Evolutionary conservation across 805 yeast species (phyloP), one percentile per base, ranked within the genome.

Genomic region (Cyberlindnera samutprakarnensis): DNA sequence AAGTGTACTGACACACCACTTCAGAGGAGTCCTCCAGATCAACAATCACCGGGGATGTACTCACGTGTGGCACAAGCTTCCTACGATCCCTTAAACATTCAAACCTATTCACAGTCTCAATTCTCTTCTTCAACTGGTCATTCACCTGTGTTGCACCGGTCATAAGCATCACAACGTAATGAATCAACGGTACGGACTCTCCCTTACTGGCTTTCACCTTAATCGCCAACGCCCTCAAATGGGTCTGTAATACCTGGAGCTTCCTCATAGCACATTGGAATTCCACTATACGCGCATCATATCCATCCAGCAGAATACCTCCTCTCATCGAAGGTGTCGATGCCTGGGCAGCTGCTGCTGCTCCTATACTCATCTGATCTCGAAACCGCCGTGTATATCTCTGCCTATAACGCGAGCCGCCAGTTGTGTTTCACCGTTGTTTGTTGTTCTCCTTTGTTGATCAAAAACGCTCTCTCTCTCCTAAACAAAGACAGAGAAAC

Each of bases 271-370:
- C 70, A 43, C 72, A 72, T 34, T 66, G 68, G 51, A 70, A 79
- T 49, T 79, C 83, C 4, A 78, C 52, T 15, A 75, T 61, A 38
- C 68, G 68, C 11, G 75, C 72, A 41, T 78, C 86, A 29, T 66
- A 57, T 2, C 70, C 57, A 43, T 68, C 71, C 35, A 74, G 38
- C 10, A 52, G 39, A 10, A 57, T 47, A 2, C 61, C 51, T 14
- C 57, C 60, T 27, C 47, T 55, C 10, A 54, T 11, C 6, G 18
- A 9, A 9, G 61, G 57, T 8, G 55, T 41, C 0, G 66, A 50
- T 0, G 44, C 44, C 22, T 26, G 33, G 7, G 46, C 41, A 4
- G 46, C 44, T 6, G 44, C 42, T 11, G 7, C 23, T 6, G 24
- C 11, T 22, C 24, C 12, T 22, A 33, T 18, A 23, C 27, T 30